Conservation (phyloP, 257 asterid genomes). For the Solanum bulbocastanum region DNA sequence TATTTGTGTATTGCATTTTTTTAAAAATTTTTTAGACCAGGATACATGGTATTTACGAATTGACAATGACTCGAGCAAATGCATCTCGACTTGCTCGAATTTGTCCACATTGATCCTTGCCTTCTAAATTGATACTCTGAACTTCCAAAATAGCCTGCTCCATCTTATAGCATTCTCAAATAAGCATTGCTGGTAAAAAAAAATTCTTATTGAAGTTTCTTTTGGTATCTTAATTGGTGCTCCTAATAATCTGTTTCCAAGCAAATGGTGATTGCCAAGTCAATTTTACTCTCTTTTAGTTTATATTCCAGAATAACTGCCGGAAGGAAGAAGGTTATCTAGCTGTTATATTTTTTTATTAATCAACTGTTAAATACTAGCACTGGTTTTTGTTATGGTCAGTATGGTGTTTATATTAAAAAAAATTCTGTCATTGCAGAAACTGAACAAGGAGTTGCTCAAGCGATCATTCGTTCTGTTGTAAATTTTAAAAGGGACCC, state of each 20-base stretch:
- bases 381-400: neutral
- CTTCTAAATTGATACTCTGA: neutral
- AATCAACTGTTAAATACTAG: neutral
- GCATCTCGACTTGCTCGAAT: neutral
- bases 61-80: neutral
- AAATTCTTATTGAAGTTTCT: neutral
- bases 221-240: neutral
- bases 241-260: neutral
- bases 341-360: neutral
- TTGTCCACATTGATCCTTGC: neutral
- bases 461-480: slow-evolving; percentile 36
- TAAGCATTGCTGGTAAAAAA: neutral
- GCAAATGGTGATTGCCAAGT: neutral
- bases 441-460: slow-evolving; percentile 52
- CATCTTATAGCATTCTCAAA: neutral
- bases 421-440: slow-evolving; percentile 5
- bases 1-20: neutral
- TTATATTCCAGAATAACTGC: neutral
- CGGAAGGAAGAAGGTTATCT: neutral
- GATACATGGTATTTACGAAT: neutral
- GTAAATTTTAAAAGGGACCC: slow-evolving; percentile 43
- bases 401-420: neutral
- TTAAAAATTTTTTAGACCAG: neutral
- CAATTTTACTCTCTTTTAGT: neutral
- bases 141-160: neutral